Evolutionary conservation across 345 rosid species (phyloP), one percentile per base, ranked within the genome.

Genomic region (Psidium guajava): DNA sequence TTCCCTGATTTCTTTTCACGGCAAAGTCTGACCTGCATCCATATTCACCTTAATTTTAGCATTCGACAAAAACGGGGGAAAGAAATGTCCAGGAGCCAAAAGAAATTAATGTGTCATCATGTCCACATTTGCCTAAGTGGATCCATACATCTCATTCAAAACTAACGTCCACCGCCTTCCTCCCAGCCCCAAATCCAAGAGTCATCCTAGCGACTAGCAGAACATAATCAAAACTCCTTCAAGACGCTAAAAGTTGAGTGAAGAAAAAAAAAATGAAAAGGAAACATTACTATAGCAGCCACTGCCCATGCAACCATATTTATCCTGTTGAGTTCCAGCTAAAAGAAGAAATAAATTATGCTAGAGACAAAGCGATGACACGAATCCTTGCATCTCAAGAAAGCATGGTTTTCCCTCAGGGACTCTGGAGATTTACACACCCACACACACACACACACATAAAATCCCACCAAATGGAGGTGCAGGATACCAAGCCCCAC

Each of bases 1-100:
- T 91, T 90, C 85, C 98, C 95, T 16, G 97, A 91, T 86, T 92
- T 93, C 89, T 94, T 95, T 90, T 94, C 99, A 85, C 92, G 91
- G 88, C 98, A 95, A 69, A 96, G 89, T 86, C 98, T 91, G 83
- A 96, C 99, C 99, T 96, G 92, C 36, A 87, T 64, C 82, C 69
- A 22, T 49, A 25, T 28, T 11, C 82, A 80, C 22, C 50, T 84
- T 36, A 69, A 40, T 69, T 36, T 69, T 36, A 36, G 80, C 80
- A 36, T 20, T 69, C 47, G 8, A 69, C 20, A 21, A 32, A 69
- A 69, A 69, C 20, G 25, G 13, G 47, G 36, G 80, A 69, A 69
- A 69, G 47, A 69, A 69, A 36, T 69, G 80, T 69, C 80, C 13
- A 18, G 6, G 3, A 69, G 80, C 80, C 47, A 69, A 69, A 36